Evolutionary conservation across 2,329 filamentous ascomycete species (phyloP), one percentile per base, ranked within the genome.

Genomic region (Tolypocladium nubicola): DNA sequence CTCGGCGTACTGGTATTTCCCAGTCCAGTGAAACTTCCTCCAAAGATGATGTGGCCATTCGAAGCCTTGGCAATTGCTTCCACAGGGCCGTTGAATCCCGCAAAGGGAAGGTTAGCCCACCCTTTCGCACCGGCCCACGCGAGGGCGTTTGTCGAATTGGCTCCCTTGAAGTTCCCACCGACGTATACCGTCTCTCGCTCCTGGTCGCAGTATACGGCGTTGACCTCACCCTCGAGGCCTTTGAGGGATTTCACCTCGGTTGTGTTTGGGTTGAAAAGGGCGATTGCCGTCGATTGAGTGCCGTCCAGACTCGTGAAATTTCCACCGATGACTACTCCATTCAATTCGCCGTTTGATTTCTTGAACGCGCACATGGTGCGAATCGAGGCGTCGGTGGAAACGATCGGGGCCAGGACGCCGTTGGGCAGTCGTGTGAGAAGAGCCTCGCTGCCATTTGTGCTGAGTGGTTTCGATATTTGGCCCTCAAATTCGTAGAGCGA

Each of bases 271-370:
- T 97, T 84, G 74, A 92, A 91, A 52, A 95, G 71, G 30, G 92
- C 94, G 57, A 95, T 83, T 50, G 89, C 89, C 56, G 85, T 85
- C 2, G 91, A 90, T 67, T 89, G 76, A 57, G 87, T 80, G 58
- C 85, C 85, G 59, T 86, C 89, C 61, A 99, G 75, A 70, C 90
- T 95, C 38, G 94, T 97, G 70, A 99, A 99, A 75, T 97, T 97
- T 53, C 94, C 94, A 57, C 89, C 94, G 19, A 99, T 81, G 53
- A 97, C 82, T 35, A 97, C 82, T 45, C 88, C 87, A n/a, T 82
- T 78, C 57, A 87, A 73, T 7, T 78, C 80, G 62, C 88, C 88
- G 70, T 89, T 81, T 58, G 80, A 78, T 64, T 79, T 75, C 55
- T 84, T 78, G 65, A 93, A 89, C 23, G 87, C 76, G 75, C 94